Base-by-base conservation (phyloP, 768 basidiomycete genomes). In the Leccinum subtestaceum region DNA sequence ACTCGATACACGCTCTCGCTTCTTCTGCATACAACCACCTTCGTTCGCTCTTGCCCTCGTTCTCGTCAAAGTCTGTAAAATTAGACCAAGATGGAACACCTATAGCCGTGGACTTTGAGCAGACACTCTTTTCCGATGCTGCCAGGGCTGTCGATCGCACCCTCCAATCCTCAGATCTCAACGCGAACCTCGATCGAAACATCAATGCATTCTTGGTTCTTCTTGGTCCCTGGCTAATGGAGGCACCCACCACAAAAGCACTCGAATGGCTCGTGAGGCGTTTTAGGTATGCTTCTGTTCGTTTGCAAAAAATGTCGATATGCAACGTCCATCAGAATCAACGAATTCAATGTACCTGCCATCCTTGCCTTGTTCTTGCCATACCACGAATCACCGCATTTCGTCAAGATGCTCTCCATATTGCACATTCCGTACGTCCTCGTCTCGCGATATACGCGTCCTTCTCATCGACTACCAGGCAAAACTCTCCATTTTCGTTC, bases 261-360 rank as follows among this genome's bases (percentile, higher is more conserved):
- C 69, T 99, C 27, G 97, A 99, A 68, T 99, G 96, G 96, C 82
- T 98, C 25, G 93, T 98, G 3, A 79, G 92, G 66, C 80, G 95
- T 57, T 97, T 98, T 74, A 87, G 95, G 95, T 93, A 63, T 45
- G 84, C 15, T 5, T 52, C 2, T 1, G 59, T 15, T n/a, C 10
- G 2, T 2, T 13, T 56, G 9, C 31, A 5, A 5, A 13, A n/a
- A 23, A 12, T 38, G 48, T 58, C 48, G 12, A 52, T 47, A 31
- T 49, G 6, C 43, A 52, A 63, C 27, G 3, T 43, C 25, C 40
- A 11, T 55, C 17, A 98, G 96, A 70, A 85, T 98, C 27, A 83
- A 98, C 68, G 95, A 98, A 70, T 94, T 98, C 77, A 97, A 98
- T 67, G 80, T 95, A 55, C 82, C 88, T 55, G 80, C 82, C 23